Percentiles rank a stretch among this genome's conserved stretches.
phyloP scores from a whole-genome alignment of 257 asterid species.

The Echites panduratus region DNA sequence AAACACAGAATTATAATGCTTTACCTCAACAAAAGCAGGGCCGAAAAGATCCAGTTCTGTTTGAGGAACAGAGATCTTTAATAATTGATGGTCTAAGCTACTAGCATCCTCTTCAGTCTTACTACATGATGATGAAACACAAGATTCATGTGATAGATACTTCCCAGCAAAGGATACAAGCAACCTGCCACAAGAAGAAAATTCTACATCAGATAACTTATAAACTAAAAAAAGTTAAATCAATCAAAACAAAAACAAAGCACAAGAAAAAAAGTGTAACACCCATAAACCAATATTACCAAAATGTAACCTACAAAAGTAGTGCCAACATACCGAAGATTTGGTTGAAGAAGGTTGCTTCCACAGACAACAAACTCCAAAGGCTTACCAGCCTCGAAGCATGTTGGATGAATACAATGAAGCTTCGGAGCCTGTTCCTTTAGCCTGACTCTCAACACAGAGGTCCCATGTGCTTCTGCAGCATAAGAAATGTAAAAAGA shows the following conservation, averaged over 20 bases:
- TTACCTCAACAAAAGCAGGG: conserved; percentile 89
- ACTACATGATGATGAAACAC: conserved; percentile 37
- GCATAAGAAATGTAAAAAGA: conserved; percentile 15
- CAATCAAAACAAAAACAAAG: neutral
- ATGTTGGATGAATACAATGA: conserved; percentile 63
- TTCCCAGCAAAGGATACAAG: conserved; percentile 77
- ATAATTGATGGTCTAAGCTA: conserved; percentile 48
- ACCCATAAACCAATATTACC: conserved; percentile 9
- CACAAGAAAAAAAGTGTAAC: neutral
- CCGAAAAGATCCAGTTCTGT: conserved; percentile 52
- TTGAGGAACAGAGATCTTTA: conserved; percentile 62
- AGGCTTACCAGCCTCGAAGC: conserved; percentile 91
- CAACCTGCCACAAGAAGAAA: conserved; percentile 40
- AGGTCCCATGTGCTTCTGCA: conserved; percentile 51
- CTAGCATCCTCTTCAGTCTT: conserved; percentile 31
- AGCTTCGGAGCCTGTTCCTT: conserved; percentile 70
- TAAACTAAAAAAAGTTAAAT: neutral
- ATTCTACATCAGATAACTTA: neutral
- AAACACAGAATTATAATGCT: neutral
- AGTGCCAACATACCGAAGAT: conserved; percentile 51
- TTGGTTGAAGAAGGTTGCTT: conserved; percentile 71
- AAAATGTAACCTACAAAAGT: neutral
- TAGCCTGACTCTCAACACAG: conserved; percentile 55
- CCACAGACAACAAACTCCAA: conserved; percentile 87
- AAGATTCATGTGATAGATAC: conserved; percentile 49